Evolutionary conservation across 179 eudicot species (phyloP).

Genomic region (Monotropa hypopitys): DNA sequence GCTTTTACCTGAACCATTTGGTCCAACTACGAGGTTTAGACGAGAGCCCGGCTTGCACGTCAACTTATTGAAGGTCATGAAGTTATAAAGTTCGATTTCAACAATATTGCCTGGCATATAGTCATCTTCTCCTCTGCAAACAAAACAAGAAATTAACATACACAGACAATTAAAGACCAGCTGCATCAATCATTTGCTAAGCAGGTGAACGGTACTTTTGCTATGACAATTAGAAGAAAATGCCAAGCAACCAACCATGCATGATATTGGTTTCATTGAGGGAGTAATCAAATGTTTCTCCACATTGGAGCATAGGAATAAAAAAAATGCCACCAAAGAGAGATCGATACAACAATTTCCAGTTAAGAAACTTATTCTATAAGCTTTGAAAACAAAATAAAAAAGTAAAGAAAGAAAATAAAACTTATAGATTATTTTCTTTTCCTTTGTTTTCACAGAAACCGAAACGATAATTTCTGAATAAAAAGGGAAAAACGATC

Average conservation of each 20-base stretch:
- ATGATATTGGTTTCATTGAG: not conserved
- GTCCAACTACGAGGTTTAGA: conserved; percentile 83
- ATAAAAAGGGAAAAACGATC: too few relatives aligned
- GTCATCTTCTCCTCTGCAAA: conserved; percentile 73
- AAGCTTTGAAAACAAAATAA: not conserved
- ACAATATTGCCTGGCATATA: conserved; percentile 77
- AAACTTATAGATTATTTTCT: too few relatives aligned
- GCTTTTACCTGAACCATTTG: conserved; percentile 95
- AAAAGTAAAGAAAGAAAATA: not conserved
- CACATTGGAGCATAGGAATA: not conserved
- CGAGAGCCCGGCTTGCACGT: conserved; percentile 80
- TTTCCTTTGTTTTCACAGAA: not conserved
- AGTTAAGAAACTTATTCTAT: not conserved
- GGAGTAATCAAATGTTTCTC: not conserved
- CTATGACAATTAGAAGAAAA: not conserved
- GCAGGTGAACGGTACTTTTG: not conserved
- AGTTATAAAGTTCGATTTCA: conserved; percentile 74
- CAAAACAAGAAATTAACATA: not conserved
- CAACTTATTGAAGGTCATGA: conserved; percentile 70
- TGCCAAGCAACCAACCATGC: not conserved
- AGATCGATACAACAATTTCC: not conserved
- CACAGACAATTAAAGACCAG: not conserved
- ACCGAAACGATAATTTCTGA: too few relatives aligned
- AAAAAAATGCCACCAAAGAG: not conserved
- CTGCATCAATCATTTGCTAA: too few relatives aligned